Conservation (phyloP, 257 asterid species). For the Gentiana straminea region DNA sequence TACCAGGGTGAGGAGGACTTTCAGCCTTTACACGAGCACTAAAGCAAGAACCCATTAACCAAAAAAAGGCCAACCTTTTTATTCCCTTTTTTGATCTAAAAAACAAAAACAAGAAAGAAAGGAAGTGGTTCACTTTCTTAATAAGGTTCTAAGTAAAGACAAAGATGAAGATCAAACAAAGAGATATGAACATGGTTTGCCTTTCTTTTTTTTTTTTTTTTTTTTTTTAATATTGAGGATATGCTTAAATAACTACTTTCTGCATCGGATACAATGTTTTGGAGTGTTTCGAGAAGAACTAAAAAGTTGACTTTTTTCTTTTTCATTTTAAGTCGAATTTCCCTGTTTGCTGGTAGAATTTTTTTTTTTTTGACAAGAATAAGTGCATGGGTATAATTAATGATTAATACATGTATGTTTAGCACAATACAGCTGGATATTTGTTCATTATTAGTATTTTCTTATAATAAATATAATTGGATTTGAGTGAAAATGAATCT, state of each 20-base stretch:
- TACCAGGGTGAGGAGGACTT: slow-evolving; percentile 64
- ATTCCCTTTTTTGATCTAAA: neutral
- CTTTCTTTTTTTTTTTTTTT: neutral
- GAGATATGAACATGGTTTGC: slow-evolving; percentile 19
- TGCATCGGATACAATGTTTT: slow-evolving; percentile 8
- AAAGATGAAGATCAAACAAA: slow-evolving; percentile 3
- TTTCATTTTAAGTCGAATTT: too few relatives aligned
- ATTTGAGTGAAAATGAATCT: too few relatives aligned
- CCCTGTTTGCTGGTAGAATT: too few relatives aligned
- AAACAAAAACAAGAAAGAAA: neutral
- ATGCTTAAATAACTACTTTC: too few relatives aligned
- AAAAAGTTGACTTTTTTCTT: slow-evolving; percentile 30
- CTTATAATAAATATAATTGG: too few relatives aligned
- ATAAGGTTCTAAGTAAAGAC: neutral
- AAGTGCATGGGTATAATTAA: too few relatives aligned
- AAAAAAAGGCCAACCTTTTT: slow-evolving; percentile 1
- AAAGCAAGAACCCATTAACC: slow-evolving; percentile 61
- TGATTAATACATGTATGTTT: too few relatives aligned
- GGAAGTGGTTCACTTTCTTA: neutral
- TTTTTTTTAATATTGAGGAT: too few relatives aligned
- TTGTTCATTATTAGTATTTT: too few relatives aligned
- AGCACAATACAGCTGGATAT: too few relatives aligned
- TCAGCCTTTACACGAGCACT: slow-evolving; percentile 64
- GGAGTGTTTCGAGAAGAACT: slow-evolving; percentile 14
- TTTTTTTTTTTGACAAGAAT: too few relatives aligned